Percentiles rank a stretch among this genome's conserved stretches.
phyloP scores from a whole-genome alignment of 805 yeast genomes.

The Candida succiphila region DNA sequence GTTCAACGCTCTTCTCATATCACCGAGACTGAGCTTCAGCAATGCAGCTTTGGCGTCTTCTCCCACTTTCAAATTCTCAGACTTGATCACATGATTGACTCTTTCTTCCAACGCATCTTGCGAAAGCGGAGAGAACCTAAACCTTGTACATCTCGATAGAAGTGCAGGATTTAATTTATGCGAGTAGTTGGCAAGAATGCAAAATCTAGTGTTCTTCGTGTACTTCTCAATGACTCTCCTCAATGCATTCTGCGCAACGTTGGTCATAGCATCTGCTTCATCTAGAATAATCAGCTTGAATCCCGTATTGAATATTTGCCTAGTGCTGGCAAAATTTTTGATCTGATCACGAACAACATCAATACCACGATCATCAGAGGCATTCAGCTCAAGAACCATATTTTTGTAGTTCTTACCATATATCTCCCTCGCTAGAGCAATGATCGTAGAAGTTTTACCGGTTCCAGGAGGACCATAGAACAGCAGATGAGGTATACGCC shows the following conservation, averaged over 20 bases:
- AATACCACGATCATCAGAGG: slow-evolving; percentile 96
- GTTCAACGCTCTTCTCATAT: slow-evolving; percentile 82
- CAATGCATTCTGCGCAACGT: slow-evolving; percentile 76
- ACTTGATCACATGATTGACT: slow-evolving; percentile 54
- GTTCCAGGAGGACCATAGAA: slow-evolving; percentile 97
- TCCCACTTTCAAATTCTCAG: slow-evolving; percentile 52
- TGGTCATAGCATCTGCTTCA: slow-evolving; percentile 94
- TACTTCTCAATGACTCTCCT: slow-evolving; percentile 84
- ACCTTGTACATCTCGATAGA: slow-evolving; percentile 88
- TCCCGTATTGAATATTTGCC: slow-evolving; percentile 81
- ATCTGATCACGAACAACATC: slow-evolving; percentile 97
- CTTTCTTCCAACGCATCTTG: slow-evolving; percentile 60
- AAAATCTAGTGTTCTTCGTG: slow-evolving; percentile 90
- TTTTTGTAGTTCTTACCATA: slow-evolving; percentile 74
- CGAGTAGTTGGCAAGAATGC: slow-evolving; percentile 91
- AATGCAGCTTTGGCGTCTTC: slow-evolving; percentile 57
- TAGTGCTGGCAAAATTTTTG: slow-evolving; percentile 91
- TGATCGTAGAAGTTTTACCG: slow-evolving; percentile 83
- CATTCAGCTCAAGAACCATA: slow-evolving; percentile 92
- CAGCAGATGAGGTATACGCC: slow-evolving; percentile 79
- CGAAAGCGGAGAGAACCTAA: slow-evolving; percentile 79
- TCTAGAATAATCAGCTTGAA: slow-evolving; percentile 88
- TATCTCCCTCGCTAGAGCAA: slow-evolving; percentile 79
- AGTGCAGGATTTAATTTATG: slow-evolving; percentile 95
- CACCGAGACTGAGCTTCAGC: slow-evolving; percentile 75